phyloP scores from a whole-genome alignment of 208 protist species.

The Crithidia bombi region DNA sequence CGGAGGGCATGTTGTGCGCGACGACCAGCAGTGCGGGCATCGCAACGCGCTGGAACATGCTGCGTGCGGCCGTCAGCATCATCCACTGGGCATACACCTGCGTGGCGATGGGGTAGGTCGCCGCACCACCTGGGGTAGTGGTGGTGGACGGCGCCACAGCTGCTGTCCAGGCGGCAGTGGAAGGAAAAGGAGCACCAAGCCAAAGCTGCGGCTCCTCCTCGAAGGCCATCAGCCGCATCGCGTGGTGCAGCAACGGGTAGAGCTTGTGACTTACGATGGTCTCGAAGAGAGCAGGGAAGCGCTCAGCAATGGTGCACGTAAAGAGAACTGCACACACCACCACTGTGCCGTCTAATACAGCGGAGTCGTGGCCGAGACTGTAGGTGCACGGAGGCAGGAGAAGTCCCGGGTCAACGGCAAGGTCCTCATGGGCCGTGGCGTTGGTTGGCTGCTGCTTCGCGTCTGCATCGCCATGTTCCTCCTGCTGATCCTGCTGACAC shows the following conservation, averaged over 20 bases:
- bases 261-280: slow-evolving; percentile 39
- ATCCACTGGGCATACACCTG: slow-evolving; percentile 15
- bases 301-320: slow-evolving; percentile 43
- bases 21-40: slow-evolving; percentile 66
- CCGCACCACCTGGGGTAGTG: neutral
- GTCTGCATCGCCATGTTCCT: neutral
- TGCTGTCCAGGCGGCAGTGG: slow-evolving; percentile 17
- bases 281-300: slow-evolving; percentile 52
- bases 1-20: slow-evolving; percentile 61
- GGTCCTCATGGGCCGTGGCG: neutral
- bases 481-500: neutral
- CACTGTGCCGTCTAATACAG: slow-evolving; percentile 29
- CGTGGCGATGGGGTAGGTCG: neutral
- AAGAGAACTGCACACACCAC: slow-evolving; percentile 60
- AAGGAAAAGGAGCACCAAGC: slow-evolving; percentile 20
- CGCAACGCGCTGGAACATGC: slow-evolving; percentile 46
- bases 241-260: slow-evolving; percentile 56
- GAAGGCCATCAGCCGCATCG: slow-evolving; percentile 34
- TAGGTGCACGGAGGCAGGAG: slow-evolving; percentile 1
- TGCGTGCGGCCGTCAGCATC: slow-evolving; percentile 26
- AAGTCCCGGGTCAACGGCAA: slow-evolving; percentile 1
- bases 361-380: slow-evolving; percentile 25
- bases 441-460: neutral
- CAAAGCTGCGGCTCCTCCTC: slow-evolving; percentile 28
- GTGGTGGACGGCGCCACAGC: neutral